Percentiles rank a stretch among this genome's conserved stretches.
Evolutionary conservation across 495 filamentous ascomycete genomes (phyloP).

Genomic region (Xylaria curta): DNA sequence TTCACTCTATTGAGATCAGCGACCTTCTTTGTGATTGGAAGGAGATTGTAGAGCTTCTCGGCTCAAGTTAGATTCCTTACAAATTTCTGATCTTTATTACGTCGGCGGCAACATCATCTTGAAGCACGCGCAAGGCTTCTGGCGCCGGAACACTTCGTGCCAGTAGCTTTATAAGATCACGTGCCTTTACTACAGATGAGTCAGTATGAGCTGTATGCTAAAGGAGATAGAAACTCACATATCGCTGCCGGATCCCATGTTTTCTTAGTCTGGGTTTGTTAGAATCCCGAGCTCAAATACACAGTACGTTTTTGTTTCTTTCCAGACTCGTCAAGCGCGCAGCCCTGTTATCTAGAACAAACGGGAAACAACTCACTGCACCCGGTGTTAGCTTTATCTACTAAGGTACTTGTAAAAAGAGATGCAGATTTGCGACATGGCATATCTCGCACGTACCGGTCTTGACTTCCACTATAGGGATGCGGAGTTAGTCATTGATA

Average conservation of each 20-base stretch:
- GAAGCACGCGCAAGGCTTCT: constrained; percentile 90
- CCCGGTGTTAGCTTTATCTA: constrained; percentile 2
- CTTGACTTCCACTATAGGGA: constrained; percentile 26
- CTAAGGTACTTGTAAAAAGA: neutral
- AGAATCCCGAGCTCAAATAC: neutral
- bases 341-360: neutral
- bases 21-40: neutral
- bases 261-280: constrained; percentile 67
- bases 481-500: constrained; percentile 8
- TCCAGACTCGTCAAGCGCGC: neutral
- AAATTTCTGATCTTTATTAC: constrained; percentile 80
- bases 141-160: constrained; percentile 91
- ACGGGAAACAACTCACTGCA: constrained; percentile 18
- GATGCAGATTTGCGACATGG: neutral
- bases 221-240: constrained; percentile 30
- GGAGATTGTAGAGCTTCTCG: neutral
- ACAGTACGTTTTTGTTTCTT: neutral
- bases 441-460: constrained; percentile 13
- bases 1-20: constrained; percentile 55
- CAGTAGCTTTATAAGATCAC: constrained; percentile 92
- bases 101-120: constrained; percentile 87
- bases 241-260: constrained; percentile 95
- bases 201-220: constrained; percentile 1
- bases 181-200: constrained; percentile 68
- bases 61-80: neutral